phyloP scores from a whole-genome alignment of 129 eudicot genomes.

The Calendula officinalis region DNA sequence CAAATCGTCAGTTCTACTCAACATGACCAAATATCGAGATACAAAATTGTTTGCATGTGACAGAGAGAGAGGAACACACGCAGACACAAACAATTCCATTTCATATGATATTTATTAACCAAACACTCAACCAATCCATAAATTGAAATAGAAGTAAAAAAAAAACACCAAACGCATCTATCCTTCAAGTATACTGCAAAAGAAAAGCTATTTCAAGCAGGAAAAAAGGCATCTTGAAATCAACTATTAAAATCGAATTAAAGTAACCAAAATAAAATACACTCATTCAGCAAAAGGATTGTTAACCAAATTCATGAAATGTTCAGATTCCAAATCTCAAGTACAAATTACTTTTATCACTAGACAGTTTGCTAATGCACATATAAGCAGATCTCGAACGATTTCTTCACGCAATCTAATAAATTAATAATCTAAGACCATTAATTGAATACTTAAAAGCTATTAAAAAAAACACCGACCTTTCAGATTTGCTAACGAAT shows the following conservation, averaged over 20 bases:
- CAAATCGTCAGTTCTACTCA: slow-evolving; percentile 29
- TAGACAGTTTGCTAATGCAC: not conserved
- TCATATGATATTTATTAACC: not conserved
- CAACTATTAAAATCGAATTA: slow-evolving; percentile 1
- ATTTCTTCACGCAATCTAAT: slow-evolving; percentile 3
- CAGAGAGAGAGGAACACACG: slow-evolving; percentile 8
- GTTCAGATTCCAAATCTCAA: slow-evolving; percentile 13
- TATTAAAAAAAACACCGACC: slow-evolving; percentile 8
- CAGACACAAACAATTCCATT: slow-evolving; percentile 10
- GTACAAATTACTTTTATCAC: not conserved
- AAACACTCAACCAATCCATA: slow-evolving; percentile 16
- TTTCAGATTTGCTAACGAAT: slow-evolving; percentile 20
- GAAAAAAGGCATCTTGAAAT: not conserved
- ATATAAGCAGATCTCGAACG: slow-evolving; percentile 25
- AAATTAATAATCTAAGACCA: not conserved
- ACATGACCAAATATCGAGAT: slow-evolving; percentile 9
- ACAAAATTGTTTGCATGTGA: slow-evolving; percentile 28
- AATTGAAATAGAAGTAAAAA: slow-evolving; percentile 1
- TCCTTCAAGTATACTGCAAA: slow-evolving; percentile 3
- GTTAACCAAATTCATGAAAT: not conserved
- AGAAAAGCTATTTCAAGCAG: not conserved
- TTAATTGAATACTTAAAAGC: not conserved
- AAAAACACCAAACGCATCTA: slow-evolving; percentile 4
- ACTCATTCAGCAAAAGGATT: not conserved
- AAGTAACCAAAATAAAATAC: too few species aligned